Evolutionary conservation across 2,329 filamentous ascomycete genomes (phyloP).

Genomic region (Stachybotrys chlorohalonatus): DNA sequence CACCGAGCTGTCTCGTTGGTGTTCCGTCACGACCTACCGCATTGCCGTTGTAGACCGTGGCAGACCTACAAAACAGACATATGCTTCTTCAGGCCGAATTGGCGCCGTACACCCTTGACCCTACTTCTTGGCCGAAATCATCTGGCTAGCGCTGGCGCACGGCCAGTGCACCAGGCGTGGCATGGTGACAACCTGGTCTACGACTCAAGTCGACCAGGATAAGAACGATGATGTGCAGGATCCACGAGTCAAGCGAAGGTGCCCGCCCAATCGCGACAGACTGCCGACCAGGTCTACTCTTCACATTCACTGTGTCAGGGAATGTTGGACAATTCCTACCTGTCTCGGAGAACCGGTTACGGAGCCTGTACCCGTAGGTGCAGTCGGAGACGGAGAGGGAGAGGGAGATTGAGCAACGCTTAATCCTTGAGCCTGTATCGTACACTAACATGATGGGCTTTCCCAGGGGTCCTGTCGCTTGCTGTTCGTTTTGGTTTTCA

Average conservation of each 20-base stretch:
- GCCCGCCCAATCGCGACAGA: neutral
- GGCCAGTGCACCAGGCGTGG: conserved; percentile 16
- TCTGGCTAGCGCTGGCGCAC: conserved; percentile 1
- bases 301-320: neutral
- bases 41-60: too few species aligned
- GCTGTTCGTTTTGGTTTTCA: too few species aligned
- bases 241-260: conserved; percentile 24
- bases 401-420: too few species aligned
- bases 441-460: neutral
- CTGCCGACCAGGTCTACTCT: neutral
- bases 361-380: neutral
- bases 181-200: conserved; percentile 7
- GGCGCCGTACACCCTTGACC: conserved; percentile 1
- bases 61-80: neutral
- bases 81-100: neutral
- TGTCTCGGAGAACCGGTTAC: neutral
- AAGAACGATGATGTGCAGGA: conserved; percentile 21
- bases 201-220: conserved; percentile 1
- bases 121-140: neutral
- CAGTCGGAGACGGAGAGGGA: too few species aligned
- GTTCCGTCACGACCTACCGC: too few species aligned
- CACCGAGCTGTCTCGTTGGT: too few species aligned
- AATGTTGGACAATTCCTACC: neutral
- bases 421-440: neutral
- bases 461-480: neutral